Evolutionary conservation across 495 filamentous ascomycete species (phyloP), one percentile per base, ranked within the genome.

Genomic region (Aspergillus cavernicola): DNA sequence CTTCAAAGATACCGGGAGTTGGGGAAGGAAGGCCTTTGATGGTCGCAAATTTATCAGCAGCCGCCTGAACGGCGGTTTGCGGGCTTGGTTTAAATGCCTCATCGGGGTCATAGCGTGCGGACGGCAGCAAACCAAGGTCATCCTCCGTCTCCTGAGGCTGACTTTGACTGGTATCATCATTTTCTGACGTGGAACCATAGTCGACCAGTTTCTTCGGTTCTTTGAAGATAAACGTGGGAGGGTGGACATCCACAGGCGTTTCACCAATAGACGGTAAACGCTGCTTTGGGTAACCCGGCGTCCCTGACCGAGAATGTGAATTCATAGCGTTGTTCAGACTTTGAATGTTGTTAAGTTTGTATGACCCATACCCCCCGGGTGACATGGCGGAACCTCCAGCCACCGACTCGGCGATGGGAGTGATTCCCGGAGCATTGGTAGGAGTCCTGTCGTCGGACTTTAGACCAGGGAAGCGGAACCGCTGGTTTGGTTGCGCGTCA

Each of bases 361-460:
- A 85, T 3, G 85, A 86, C 6, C 79, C 78, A n/a, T 86, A 76
- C 33, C 82, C 86, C 31, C 80, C 75, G 2, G 89, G 88, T 22
- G 89, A 90, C 37, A 96, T 65, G 9, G 92, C 95, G 33, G 92
- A 95, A 49, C 95, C 88, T 1, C 83, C 84, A 26, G 93, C 73
- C 10, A 92, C 93, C 32, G 92, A 95, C 57, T 97, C 89, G 3
- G 89, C 87, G 63, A 97, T 97, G 1, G 93, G 93, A 4, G 95
- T 98, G 11, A 87, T 79, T 33, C 85, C 88, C 4, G 82, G 85
- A 24, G 82, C 85, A 60, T 82, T 81, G 39, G 90, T 88, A 6
- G 90, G 88, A 10, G 88, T 91, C 48, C 79, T 78, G 55, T 90
- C 86, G 57, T 87, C 88, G 10, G 75, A 79, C 45, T 73, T 77